Evolutionary conservation across 495 filamentous ascomycete species (phyloP), one percentile per base, ranked within the genome.

Genomic region (Copromyces sp.): DNA sequence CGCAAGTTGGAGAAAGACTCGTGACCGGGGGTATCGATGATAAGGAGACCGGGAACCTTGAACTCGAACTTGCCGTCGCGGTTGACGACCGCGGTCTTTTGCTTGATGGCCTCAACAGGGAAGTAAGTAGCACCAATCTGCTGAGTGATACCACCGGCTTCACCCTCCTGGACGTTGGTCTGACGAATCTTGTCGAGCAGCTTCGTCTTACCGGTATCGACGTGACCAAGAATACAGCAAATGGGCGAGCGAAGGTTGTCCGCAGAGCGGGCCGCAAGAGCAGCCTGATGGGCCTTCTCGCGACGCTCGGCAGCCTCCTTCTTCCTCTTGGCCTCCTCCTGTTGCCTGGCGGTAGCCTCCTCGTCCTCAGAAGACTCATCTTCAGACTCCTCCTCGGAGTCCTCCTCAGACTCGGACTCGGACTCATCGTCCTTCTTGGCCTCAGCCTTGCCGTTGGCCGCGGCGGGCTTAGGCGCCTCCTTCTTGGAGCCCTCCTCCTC

Each of bases 51-150:
- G 32, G 96, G 96, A 29, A 98, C 93, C 86, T 98, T 98, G 89
- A 97, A 97, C 70, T 97, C 92, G 83, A 99, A 98, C 47, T 85
- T 87, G 75, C 90, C 90, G 75, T 98, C 94, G 77, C 88, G 85
- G 85, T 99, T 98, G 76, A 99, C 93, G 12, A 98, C 95, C 32
- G 85, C 84, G 9, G 94, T 98, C 88, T 99, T 99, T 78, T 92
- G 88, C 80, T 87, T 85, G 79, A 99, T 89, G 70, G 96, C 93
- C 70, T 98, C 95, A 71, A 95, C 93, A 24, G 96, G 96, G 89
- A 99, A 99, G 84, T 98, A 99, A 17, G 96, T 99, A 61, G 96
- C 96, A 89, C 96, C 96, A 80, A 99, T 99, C 83, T 99, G 96
- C 84, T 99, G 96, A 17, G 96, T 99, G 78, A 99, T 99, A 91